Conservation (phyloP, 2,329 filamentous ascomycete species). For the Cercospora berteroae region DNA sequence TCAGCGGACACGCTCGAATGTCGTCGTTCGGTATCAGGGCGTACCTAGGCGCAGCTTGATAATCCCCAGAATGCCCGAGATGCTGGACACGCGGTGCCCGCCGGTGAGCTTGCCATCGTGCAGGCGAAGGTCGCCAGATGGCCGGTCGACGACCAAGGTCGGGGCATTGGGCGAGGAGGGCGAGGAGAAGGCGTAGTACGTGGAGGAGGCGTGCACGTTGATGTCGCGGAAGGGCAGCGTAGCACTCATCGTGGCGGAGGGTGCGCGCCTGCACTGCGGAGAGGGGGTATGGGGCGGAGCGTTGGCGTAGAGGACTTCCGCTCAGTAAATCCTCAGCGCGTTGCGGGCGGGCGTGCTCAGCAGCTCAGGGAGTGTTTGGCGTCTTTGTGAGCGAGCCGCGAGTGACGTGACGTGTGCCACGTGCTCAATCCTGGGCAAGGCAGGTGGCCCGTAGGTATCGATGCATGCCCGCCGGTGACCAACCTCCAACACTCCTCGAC, state of each 20-base stretch:
- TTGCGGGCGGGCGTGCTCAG: not conserved
- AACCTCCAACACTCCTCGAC: not conserved
- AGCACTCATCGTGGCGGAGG: constrained; percentile 45
- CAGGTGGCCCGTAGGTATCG: not conserved
- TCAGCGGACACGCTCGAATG: constrained; percentile 11
- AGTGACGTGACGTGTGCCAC: constrained; percentile 13
- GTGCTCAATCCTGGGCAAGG: not conserved
- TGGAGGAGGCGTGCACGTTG: constrained; percentile 88
- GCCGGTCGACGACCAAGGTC: constrained; percentile 83
- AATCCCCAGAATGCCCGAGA: constrained; percentile 90
- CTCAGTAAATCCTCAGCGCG: not conserved
- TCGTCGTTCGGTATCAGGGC: constrained; percentile 23
- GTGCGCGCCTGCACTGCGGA: not conserved
- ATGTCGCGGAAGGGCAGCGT: constrained; percentile 85
- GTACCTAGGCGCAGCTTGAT: constrained; percentile 89
- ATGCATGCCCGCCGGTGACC: constrained; percentile 1
- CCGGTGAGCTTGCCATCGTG: constrained; percentile 74
- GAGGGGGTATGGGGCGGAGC: not conserved
- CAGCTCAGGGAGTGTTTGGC: not conserved
- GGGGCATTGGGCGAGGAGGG: constrained; percentile 88
- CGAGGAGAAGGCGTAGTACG: constrained; percentile 94
- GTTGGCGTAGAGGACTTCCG: not conserved
- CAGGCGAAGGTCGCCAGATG: constrained; percentile 84
- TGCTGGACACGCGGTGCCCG: constrained; percentile 84
- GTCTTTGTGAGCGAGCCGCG: not conserved